A percentile compares a stretch with the other conserved stretches of the same genome.
Conservation (phyloP, 2,329 filamentous ascomycete genomes). For the Claviceps maximensis region DNA sequence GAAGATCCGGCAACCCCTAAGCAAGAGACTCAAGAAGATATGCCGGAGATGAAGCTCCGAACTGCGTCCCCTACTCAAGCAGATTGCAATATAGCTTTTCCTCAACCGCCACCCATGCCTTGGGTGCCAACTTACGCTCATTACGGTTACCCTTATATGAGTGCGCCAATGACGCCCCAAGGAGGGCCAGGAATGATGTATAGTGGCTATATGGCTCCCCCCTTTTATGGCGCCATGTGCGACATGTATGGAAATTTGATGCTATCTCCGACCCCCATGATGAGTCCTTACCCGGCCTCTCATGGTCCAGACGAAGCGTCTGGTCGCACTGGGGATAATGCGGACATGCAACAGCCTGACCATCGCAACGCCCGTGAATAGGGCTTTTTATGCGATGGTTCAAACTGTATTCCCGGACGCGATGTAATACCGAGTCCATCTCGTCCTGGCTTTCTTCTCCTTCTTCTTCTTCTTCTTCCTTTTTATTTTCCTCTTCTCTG, state of each 20-base stretch:
- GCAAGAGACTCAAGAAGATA: background rate
- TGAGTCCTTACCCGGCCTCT: slow-evolving; percentile 7
- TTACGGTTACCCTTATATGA: slow-evolving; percentile 9
- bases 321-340: background rate
- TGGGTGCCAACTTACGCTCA: slow-evolving; percentile 10
- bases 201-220: slow-evolving; percentile 11
- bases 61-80: background rate
- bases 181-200: slow-evolving; percentile 10
- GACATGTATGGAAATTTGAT: slow-evolving; percentile 11
- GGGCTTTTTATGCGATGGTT: background rate
- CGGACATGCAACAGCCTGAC: background rate
- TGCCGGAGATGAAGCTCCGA: background rate
- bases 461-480: background rate
- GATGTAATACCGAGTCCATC: background rate
- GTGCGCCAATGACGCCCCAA: slow-evolving; percentile 11
- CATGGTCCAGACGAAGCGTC: background rate
- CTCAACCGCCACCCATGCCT: slow-evolving; percentile 6
- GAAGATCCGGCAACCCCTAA: background rate
- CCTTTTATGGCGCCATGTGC: slow-evolving; percentile 10
- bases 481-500: background rate
- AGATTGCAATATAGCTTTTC: background rate
- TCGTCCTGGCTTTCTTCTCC: background rate
- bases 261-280: slow-evolving; percentile 11
- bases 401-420: background rate
- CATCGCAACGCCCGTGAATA: background rate